Conservation (phyloP, 1,284 basidiomycete genomes). For the Anthracocystis walkeri region DNA sequence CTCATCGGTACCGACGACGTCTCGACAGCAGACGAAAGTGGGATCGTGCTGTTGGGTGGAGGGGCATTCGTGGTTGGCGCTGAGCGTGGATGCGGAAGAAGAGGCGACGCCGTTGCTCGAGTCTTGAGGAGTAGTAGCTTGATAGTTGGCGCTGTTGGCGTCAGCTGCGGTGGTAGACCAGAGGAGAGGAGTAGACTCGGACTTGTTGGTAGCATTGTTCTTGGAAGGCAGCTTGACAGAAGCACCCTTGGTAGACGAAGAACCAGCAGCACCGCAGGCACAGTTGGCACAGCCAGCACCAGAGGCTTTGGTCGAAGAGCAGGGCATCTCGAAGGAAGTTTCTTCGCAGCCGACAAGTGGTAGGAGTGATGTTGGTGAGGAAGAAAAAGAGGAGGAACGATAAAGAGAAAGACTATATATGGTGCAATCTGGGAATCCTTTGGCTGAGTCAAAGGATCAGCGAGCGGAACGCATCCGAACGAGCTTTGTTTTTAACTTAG, state of each 20-base stretch:
- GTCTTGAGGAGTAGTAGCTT: constrained; percentile 16
- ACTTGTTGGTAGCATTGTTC: constrained; percentile 7
- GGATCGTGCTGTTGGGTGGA: constrained; percentile 30
- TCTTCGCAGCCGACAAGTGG: neutral
- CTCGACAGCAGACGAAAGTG: constrained; percentile 77
- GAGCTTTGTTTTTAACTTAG: too few relatives aligned
- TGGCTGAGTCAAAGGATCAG: too few relatives aligned
- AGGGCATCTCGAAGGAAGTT: constrained; percentile 23
- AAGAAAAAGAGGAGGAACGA: neutral
- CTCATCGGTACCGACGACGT: constrained; percentile 81
- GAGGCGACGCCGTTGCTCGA: constrained; percentile 17
- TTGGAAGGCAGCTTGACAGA: constrained; percentile 41
- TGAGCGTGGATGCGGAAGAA: constrained; percentile 38
- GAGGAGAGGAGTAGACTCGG: constrained; percentile 49
- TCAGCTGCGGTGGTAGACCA: constrained; percentile 34
- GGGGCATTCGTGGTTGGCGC: constrained; percentile 32
- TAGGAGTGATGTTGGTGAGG: neutral
- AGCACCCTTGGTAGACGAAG: constrained; percentile 15
- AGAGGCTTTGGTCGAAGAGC: constrained; percentile 33
- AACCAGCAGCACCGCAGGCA: constrained; percentile 21
- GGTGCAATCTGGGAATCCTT: too few relatives aligned
- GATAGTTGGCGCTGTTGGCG: constrained; percentile 22
- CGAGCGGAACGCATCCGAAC: too few relatives aligned
- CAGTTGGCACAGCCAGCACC: constrained; percentile 39
- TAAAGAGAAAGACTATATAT: neutral